Conservation (phyloP, 1,284 basidiomycete species). For the Sanguinoderma infundibulare region DNA sequence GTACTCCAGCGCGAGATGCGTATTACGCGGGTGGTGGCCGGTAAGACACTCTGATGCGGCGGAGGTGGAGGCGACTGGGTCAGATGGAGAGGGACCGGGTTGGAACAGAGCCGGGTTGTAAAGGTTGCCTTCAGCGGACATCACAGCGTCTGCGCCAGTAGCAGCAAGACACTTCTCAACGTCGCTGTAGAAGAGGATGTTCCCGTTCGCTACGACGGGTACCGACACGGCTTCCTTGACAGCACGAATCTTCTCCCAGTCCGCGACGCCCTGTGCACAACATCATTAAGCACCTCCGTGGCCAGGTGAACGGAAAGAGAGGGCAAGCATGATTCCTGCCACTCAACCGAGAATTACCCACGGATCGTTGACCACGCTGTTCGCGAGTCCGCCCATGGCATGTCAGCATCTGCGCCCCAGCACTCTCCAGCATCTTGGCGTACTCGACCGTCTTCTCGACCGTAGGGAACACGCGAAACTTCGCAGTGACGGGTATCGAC, state of each 20-base stretch:
- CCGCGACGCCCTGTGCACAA: conserved; percentile 53
- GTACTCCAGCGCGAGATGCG: conserved; percentile 84
- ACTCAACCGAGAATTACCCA: conserved; percentile 36
- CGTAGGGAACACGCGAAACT: conserved; percentile 91
- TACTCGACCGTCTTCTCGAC: conserved; percentile 91
- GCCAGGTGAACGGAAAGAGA: no score
- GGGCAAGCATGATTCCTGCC: not conserved
- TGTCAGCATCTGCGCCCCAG: conserved; percentile 94
- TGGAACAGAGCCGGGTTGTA: conserved; percentile 91
- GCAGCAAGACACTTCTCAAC: conserved; percentile 76
- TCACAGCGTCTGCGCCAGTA: conserved; percentile 91
- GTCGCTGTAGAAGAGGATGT: conserved; percentile 87
- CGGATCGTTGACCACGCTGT: conserved; percentile 85
- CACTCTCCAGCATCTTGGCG: conserved; percentile 92
- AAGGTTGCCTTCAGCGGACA: conserved; percentile 95
- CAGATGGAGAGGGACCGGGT: conserved; percentile 7
- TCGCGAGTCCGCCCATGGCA: conserved; percentile 93
- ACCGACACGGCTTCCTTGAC: conserved; percentile 76
- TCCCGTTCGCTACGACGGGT: conserved; percentile 98
- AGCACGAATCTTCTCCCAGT: conserved; percentile 42
- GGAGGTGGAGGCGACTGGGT: conserved; percentile 27
- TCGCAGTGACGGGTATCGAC: conserved; percentile 91
- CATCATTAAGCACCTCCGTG: not conserved
- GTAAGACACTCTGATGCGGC: conserved; percentile 40
- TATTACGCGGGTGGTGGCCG: conserved; percentile 62